These are phyloP conservation scores for Volvariella volvacea DNA, from an alignment of 1,284 basidiomycete genomes.

Conservation along the genomic window DNA sequence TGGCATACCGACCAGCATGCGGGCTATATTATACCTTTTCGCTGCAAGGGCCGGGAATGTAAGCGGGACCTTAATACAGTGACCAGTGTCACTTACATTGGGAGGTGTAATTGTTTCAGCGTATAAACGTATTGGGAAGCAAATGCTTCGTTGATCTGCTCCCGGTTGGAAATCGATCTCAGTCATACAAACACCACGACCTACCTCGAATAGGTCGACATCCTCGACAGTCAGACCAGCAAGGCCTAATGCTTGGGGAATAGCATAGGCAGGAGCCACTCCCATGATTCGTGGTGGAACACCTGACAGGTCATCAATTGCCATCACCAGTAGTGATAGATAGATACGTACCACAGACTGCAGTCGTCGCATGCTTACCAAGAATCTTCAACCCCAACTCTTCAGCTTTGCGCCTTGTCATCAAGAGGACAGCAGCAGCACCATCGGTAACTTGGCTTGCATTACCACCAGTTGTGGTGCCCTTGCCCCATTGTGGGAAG, in stretches of 20 bases:
- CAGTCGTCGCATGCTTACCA: conserved; percentile 74
- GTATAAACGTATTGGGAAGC: conserved; percentile 86
- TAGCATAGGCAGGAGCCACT: conserved; percentile 69
- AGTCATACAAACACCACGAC: conserved; percentile 7
- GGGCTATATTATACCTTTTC: conserved; percentile 24
- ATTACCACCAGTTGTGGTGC: conserved; percentile 83
- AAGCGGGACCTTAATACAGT: neutral
- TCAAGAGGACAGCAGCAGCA: conserved; percentile 79
- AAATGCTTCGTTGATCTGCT: conserved; percentile 87
- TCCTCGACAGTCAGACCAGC: conserved; percentile 63
- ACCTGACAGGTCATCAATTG: conserved; percentile 28
- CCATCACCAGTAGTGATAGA: conserved; percentile 5
- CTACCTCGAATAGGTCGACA: conserved; percentile 77
- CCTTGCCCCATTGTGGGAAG: conserved; percentile 84
- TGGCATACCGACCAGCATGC: neutral
- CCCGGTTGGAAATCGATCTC: neutral
- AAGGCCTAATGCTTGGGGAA: conserved; percentile 61
- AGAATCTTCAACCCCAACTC: conserved; percentile 70
- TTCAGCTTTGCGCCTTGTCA: conserved; percentile 83
- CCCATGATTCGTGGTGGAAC: conserved; percentile 81
- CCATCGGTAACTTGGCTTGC: conserved; percentile 87
- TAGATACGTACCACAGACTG: conserved; percentile 52
- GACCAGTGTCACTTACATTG: conserved; percentile 22
- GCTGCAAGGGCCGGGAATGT: conserved; percentile 14
- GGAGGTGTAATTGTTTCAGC: conserved; percentile 64